Evolutionary conservation across 768 basidiomycete species (phyloP), one percentile per base, ranked within the genome.

Genomic region (Lactifluus rugatus): DNA sequence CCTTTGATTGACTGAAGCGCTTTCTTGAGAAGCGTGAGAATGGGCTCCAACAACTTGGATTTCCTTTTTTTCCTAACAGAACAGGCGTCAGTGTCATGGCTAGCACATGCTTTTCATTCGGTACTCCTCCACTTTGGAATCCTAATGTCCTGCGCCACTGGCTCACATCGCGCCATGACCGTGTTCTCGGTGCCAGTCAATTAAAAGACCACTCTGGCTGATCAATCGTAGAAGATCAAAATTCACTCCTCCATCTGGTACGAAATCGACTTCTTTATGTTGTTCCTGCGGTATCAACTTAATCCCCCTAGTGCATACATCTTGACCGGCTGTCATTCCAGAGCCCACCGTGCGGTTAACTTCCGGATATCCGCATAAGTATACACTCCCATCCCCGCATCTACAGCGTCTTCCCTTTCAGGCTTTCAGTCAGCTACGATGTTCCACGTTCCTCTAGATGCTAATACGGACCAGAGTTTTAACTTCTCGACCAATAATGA

Each of bases 161-260:
- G 28, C 32, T 46, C 23, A n/a, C 45, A 55, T 60, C 49, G 59
- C 59, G 48, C 59, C 59, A 46, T 11, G 59, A n/a, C 49, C 59
- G n/a, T 47, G 59, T 56, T 56, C 44, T 52, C 37, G 53, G 59
- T 51, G 49, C 37, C 25, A n/a, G 44, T 10, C 48, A n/a, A 52
- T 39, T 60, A 51, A 56, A 56, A 49, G 48, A 31, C 45, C 49
- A 51, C 59, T 6, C 49, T 60, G 48, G 59, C 54, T 56, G 59
- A 60, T 60, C 59, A 55, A 50, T 52, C 54, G 21, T 51, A 46
- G 59, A 47, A 48, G 59, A 50, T 54, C 58, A 39, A 19, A 17
- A 45, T 54, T 34, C 48, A 44, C 50, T 59, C 42, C 41, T 45
- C 42, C 41, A 54, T 34, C 26, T n/a, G 46, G 57, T 53, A 39